Evolutionary conservation across 441 rosid genomes (phyloP).

Genomic region (Pelargonium cotyledonis): DNA sequence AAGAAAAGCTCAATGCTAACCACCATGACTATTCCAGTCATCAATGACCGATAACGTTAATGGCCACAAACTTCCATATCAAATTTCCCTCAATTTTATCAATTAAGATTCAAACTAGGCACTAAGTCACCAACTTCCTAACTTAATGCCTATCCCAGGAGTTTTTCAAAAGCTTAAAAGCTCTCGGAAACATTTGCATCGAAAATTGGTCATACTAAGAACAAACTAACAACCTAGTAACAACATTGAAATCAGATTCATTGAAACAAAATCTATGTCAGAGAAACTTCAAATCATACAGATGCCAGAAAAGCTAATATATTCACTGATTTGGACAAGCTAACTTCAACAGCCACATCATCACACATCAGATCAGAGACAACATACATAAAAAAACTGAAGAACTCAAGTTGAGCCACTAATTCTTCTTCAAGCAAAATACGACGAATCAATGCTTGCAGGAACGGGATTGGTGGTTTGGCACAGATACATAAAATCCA

Average conservation of each 20-base stretch:
- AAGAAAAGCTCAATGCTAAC: conserved; percentile 2
- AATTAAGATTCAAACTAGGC: not conserved
- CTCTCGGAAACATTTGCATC: not conserved
- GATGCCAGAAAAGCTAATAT: not conserved
- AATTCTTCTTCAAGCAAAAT: no score
- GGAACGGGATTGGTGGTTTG: no score
- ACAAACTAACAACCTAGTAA: no score
- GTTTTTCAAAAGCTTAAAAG: no score
- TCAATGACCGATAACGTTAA: not conserved
- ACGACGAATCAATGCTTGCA: no score
- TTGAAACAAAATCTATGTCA: not conserved
- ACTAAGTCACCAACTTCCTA: not conserved
- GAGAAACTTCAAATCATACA: not conserved
- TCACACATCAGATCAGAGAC: no score
- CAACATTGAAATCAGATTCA: not conserved
- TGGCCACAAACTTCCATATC: not conserved
- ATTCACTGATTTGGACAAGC: no score
- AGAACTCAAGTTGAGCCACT: no score
- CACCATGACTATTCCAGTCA: not conserved
- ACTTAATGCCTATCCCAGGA: not conserved
- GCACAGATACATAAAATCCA: not conserved
- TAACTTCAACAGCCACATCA: no score
- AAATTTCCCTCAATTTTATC: no score
- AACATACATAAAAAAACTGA: no score
- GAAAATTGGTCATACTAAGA: not conserved